These are phyloP conservation scores for Saccharomyces hybrid DNA, from an alignment of 1,139 yeast species.

Conservation along the genomic window DNA sequence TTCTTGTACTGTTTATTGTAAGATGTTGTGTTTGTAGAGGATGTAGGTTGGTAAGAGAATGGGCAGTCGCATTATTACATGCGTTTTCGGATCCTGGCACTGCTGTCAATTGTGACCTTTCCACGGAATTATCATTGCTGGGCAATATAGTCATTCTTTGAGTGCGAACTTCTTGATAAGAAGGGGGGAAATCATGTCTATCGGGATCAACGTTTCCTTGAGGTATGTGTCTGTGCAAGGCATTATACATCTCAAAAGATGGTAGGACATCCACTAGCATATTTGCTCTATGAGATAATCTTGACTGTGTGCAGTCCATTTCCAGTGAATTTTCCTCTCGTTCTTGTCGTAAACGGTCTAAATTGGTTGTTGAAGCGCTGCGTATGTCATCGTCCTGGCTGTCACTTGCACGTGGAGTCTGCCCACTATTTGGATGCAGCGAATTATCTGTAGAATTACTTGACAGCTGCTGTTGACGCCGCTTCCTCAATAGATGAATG, in stretches of 20 bases:
- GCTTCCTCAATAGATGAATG: neutral
- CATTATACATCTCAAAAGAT: constrained; percentile 32
- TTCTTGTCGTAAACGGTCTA: neutral
- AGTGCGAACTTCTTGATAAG: constrained; percentile 22
- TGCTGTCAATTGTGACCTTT: constrained; percentile 1
- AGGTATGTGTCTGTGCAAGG: constrained; percentile 31
- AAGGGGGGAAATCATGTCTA: constrained; percentile 30
- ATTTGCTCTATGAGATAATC: constrained; percentile 9
- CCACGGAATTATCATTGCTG: constrained; percentile 1
- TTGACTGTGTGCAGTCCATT: constrained; percentile 2
- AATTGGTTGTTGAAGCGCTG: neutral
- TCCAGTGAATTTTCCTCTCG: neutral
- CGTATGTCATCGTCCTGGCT: neutral
- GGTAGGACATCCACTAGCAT: constrained; percentile 29
- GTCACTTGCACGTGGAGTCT: neutral
- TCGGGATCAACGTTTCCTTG: constrained; percentile 31
- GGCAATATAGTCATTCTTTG: constrained; percentile 5
- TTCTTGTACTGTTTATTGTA: constrained; percentile 7
- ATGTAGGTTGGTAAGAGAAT: constrained; percentile 12
- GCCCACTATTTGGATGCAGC: neutral
- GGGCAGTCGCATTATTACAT: neutral
- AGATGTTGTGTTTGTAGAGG: constrained; percentile 21
- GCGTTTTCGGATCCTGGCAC: neutral
- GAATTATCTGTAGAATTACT: neutral
- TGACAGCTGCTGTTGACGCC: neutral